Percentiles rank a stretch among this genome's conserved stretches.
Conservation (phyloP, 169 alveolate genomes). For the Cryptosporidium meleagridis region DNA sequence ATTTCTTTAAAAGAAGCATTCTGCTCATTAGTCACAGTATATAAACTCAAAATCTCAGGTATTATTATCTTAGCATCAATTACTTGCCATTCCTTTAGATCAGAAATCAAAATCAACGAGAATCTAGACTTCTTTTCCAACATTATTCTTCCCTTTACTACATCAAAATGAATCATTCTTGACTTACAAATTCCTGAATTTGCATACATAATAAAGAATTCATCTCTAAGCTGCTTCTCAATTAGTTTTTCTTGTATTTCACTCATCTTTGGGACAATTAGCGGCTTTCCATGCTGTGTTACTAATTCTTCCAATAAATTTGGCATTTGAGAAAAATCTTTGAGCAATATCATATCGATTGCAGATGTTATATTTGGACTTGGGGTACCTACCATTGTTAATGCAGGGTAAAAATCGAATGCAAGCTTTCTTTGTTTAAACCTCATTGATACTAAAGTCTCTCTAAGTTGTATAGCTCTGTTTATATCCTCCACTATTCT, state of each 20-base stretch:
- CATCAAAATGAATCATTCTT: slow-evolving; percentile 7
- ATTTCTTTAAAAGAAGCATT: slow-evolving; percentile 39
- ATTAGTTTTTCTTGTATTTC: neutral
- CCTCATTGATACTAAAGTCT: slow-evolving; percentile 27
- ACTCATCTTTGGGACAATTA: slow-evolving; percentile 54
- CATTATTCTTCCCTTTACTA: slow-evolving; percentile 50
- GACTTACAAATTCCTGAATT: slow-evolving; percentile 27
- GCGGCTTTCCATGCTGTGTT: slow-evolving; percentile 45
- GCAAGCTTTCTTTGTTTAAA: slow-evolving; percentile 56
- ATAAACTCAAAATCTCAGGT: slow-evolving; percentile 44
- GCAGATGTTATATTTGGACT: slow-evolving; percentile 37
- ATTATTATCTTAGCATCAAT: slow-evolving; percentile 63
- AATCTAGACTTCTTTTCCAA: slow-evolving; percentile 56
- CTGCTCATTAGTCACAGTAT: slow-evolving; percentile 32
- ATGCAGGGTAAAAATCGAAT: slow-evolving; percentile 56
- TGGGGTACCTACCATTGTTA: slow-evolving; percentile 52
- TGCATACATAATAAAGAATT: slow-evolving; percentile 31
- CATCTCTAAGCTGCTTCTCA: slow-evolving; percentile 39
- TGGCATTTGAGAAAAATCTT: slow-evolving; percentile 52
- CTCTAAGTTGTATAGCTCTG: slow-evolving; percentile 44
- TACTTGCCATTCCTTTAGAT: slow-evolving; percentile 54
- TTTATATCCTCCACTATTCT: slow-evolving; percentile 42
- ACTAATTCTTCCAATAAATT: slow-evolving; percentile 55
- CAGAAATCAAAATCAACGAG: slow-evolving; percentile 34
- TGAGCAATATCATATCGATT: slow-evolving; percentile 42